A percentile compares a stretch with the other conserved stretches of the same genome.
phyloP scores from a whole-genome alignment of 2,329 filamentous ascomycete species.

The Chrysoporthe deuterocubensis region DNA sequence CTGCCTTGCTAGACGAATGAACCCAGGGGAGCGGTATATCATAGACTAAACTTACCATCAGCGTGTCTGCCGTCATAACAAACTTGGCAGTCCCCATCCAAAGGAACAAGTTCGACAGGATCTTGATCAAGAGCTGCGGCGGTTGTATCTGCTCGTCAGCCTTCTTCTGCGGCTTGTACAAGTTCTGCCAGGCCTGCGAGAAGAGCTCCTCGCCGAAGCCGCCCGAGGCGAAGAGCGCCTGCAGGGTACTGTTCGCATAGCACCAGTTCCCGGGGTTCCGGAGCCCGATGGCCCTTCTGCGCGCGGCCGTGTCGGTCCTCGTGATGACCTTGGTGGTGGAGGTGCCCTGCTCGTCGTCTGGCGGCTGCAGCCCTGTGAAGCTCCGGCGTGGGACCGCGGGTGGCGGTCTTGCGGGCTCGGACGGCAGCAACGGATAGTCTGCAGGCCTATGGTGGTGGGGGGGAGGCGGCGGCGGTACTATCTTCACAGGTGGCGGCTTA shows the following conservation, averaged over 20 bases:
- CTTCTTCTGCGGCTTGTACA: constrained; percentile 71
- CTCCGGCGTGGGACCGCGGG: constrained; percentile 71
- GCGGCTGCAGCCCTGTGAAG: constrained; percentile 73
- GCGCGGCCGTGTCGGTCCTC: constrained; percentile 41
- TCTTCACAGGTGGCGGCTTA: constrained; percentile 8
- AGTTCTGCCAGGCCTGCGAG: constrained; percentile 60
- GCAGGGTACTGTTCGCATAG: constrained; percentile 90
- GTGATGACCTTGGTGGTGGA: constrained; percentile 48
- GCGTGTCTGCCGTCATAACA: constrained; percentile 56
- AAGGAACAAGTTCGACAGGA: constrained; percentile 61
- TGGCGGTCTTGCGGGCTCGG: constrained; percentile 68
- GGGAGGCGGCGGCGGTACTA: constrained; percentile 10
- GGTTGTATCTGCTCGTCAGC: constrained; percentile 56
- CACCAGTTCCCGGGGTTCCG: constrained; percentile 83
- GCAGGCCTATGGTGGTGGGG: constrained; percentile 30
- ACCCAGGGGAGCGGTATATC: constrained; percentile 32
- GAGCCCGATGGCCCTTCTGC: constrained; percentile 69
- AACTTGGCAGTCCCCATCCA: constrained; percentile 60
- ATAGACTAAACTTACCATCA: constrained; percentile 52
- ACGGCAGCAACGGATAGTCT: constrained; percentile 52
- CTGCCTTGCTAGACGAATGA: neutral
- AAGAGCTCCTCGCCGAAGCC: constrained; percentile 69
- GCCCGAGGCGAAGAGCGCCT: constrained; percentile 77
- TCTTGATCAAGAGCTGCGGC: constrained; percentile 63
- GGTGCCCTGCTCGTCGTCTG: constrained; percentile 44